Conservation (phyloP, 2,329 filamentous ascomycete genomes). For the Beauveria scarabaeidicola region DNA sequence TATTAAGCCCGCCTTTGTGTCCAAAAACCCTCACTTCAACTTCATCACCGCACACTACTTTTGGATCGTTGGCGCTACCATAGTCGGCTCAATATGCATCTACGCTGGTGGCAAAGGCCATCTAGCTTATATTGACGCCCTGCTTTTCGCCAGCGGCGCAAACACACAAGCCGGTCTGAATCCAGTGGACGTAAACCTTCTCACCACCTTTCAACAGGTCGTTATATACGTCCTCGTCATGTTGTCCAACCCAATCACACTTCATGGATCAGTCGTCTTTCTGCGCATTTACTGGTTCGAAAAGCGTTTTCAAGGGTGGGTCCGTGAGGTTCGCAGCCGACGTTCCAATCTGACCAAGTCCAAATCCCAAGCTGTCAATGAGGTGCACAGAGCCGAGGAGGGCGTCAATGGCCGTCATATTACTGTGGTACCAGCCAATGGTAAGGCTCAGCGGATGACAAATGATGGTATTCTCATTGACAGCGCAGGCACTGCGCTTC, state of each 20-base stretch:
- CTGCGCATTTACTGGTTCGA: constrained; percentile 97
- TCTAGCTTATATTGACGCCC: constrained; percentile 72
- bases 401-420: constrained; percentile 61
- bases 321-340: constrained; percentile 58
- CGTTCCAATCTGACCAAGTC: constrained; percentile 58
- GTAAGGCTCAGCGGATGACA: constrained; percentile 46
- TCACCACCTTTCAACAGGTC: constrained; percentile 66
- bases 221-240: constrained; percentile 64
- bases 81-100: constrained; percentile 70
- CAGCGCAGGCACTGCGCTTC: constrained; percentile 20
- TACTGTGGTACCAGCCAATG: constrained; percentile 52
- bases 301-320: constrained; percentile 83
- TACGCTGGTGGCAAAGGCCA: constrained; percentile 51
- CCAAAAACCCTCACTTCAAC: constrained; percentile 61
- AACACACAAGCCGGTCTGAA: constrained; percentile 93
- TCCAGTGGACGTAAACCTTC: constrained; percentile 58
- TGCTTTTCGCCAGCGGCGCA: constrained; percentile 79
- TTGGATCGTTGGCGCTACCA: constrained; percentile 66
- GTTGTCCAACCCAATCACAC: constrained; percentile 73
- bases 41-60: constrained; percentile 78
- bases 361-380: constrained; percentile 39
- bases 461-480: constrained; percentile 52
- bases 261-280: constrained; percentile 82
- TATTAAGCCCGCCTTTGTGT: constrained; percentile 48
- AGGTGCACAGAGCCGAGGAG: constrained; percentile 43